Evolutionary conservation across 2,329 filamentous ascomycete species (phyloP).

Genomic region (Pleomassaria siparia): DNA sequence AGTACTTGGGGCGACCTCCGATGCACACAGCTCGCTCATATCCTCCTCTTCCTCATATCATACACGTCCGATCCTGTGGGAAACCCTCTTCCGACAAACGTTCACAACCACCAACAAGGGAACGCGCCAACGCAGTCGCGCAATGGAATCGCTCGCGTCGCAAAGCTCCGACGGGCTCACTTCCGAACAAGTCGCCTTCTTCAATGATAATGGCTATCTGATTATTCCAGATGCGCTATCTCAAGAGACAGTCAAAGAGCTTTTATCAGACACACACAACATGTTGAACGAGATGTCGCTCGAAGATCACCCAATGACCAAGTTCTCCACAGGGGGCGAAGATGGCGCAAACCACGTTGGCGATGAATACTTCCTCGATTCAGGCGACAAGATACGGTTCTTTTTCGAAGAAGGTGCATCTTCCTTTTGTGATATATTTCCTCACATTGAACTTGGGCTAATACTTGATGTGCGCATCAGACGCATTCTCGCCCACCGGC

Average conservation of each 20-base stretch:
- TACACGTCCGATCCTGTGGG: neutral
- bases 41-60: neutral
- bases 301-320: conserved; percentile 86
- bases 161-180: conserved; percentile 60
- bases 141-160: conserved; percentile 17
- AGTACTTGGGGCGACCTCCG: conserved; percentile 11
- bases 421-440: neutral
- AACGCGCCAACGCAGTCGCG: neutral
- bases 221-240: conserved; percentile 78
- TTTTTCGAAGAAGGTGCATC: conserved; percentile 80
- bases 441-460: too few relatives aligned
- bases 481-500: conserved; percentile 72
- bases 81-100: neutral
- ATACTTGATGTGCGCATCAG: conserved; percentile 43
- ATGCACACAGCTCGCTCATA: neutral
- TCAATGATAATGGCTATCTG: conserved; percentile 84
- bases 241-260: conserved; percentile 62
- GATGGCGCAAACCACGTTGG: conserved; percentile 74
- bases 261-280: conserved; percentile 72
- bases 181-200: conserved; percentile 68
- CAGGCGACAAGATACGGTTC: conserved; percentile 89
- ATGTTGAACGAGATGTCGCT: conserved; percentile 77
- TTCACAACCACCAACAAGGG: neutral
- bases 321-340: conserved; percentile 83
- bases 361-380: conserved; percentile 89